A percentile compares a stretch with the other conserved stretches of the same genome.
Evolutionary conservation across 2,329 filamentous ascomycete genomes (phyloP).

Genomic region (Aspergillus neotritici): DNA sequence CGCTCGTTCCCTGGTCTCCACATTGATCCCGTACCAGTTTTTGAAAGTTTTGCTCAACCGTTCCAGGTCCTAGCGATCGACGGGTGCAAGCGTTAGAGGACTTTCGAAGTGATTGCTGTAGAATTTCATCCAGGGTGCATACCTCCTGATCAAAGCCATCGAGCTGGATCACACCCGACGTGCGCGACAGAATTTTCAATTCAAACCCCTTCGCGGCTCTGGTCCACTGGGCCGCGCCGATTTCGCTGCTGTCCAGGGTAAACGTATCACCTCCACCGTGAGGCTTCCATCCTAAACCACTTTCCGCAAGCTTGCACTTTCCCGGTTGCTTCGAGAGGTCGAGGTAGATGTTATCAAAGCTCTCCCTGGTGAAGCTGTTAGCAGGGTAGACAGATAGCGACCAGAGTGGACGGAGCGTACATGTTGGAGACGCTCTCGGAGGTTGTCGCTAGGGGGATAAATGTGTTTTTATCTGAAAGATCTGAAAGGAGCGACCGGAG

Average conservation of each 20-base stretch:
- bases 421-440: slow-evolving; percentile 28
- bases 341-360: slow-evolving; percentile 94
- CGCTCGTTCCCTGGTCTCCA: slow-evolving; percentile 91
- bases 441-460: not conserved
- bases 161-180: slow-evolving; percentile 80
- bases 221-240: slow-evolving; percentile 88
- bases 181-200: slow-evolving; percentile 81
- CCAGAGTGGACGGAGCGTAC: slow-evolving; percentile 18
- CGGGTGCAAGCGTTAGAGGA: not conserved
- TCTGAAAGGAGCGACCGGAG: not conserved
- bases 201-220: slow-evolving; percentile 88
- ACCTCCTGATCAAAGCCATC: slow-evolving; percentile 91
- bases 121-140: slow-evolving; percentile 9
- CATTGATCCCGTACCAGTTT: slow-evolving; percentile 91
- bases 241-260: slow-evolving; percentile 81
- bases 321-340: slow-evolving; percentile 89
- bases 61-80: slow-evolving; percentile 68
- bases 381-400: slow-evolving; percentile 2
- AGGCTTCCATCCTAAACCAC: slow-evolving; percentile 92
- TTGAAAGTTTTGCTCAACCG: slow-evolving; percentile 90
- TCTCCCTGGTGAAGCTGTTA: slow-evolving; percentile 57
- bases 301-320: slow-evolving; percentile 91
- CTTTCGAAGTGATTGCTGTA: not conserved
- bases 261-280: slow-evolving; percentile 82
- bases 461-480: no score